A percentile compares a stretch with the other conserved stretches of the same genome.
phyloP scores from a whole-genome alignment of 768 basidiomycete species.

The Amanita jacksonii region DNA sequence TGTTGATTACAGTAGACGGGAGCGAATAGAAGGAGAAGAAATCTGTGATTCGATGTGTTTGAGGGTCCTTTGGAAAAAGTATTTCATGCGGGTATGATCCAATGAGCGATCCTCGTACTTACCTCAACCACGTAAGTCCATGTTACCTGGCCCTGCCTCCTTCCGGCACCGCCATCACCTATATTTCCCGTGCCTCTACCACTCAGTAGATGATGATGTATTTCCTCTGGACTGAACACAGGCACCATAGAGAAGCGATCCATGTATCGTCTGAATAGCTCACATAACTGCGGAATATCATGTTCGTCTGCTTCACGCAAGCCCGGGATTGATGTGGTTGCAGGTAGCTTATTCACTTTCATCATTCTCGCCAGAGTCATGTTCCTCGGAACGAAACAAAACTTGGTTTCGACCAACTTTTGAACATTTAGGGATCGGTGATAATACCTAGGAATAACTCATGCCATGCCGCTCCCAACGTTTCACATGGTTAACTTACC shows the following conservation, averaged over 20 bases:
- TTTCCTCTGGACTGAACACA: conserved; percentile 65
- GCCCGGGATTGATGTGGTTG: conserved; percentile 40
- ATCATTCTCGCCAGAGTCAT: conserved; percentile 92
- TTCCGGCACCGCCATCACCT: conserved; percentile 37
- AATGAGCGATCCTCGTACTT: conserved; percentile 10
- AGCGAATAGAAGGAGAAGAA: conserved; percentile 96
- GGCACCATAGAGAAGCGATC: conserved; percentile 78
- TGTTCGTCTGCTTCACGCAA: conserved; percentile 82
- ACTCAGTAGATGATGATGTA: conserved; percentile 80
- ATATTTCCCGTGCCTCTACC: conserved; percentile 57
- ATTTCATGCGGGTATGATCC: background rate
- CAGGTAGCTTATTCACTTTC: conserved; percentile 58
- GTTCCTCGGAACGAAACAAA: conserved; percentile 78
- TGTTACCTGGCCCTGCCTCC: conserved; percentile 75
- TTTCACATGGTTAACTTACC: conserved; percentile 31
- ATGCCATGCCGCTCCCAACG: background rate
- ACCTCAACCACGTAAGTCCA: conserved; percentile 98
- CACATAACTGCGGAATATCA: conserved; percentile 63
- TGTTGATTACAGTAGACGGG: conserved; percentile 85
- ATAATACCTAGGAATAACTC: conserved; percentile 52
- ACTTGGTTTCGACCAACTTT: conserved; percentile 86
- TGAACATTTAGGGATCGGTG: conserved; percentile 88
- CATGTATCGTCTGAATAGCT: conserved; percentile 72
- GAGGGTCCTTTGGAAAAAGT: conserved; percentile 50
- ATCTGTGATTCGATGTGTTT: conserved; percentile 81